These are phyloP conservation scores for Aspergillus carbonarius DNA, from an alignment of 2,329 filamentous ascomycete species.

Conservation along the genomic window DNA sequence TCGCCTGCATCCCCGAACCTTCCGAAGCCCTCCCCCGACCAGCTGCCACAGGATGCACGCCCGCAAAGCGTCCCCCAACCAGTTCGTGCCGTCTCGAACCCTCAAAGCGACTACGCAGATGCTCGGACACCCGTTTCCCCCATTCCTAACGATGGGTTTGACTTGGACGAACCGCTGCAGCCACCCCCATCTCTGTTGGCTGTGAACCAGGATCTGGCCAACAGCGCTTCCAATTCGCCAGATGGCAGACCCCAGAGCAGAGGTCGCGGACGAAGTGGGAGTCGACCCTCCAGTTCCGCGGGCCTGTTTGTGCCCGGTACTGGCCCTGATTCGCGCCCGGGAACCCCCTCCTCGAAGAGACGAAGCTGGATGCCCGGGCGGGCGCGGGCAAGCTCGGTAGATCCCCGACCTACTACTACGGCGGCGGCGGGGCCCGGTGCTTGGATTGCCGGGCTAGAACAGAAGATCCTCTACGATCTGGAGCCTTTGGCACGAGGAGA, in stretches of 20 bases:
- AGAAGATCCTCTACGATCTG: slow-evolving; percentile 58
- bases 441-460: slow-evolving; percentile 60
- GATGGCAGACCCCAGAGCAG: slow-evolving; percentile 38
- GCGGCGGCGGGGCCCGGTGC: slow-evolving; percentile 44
- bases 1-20: slow-evolving; percentile 28
- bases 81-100: slow-evolving; percentile 36
- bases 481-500: slow-evolving; percentile 51
- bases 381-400: slow-evolving; percentile 34
- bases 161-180: slow-evolving; percentile 33
- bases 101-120: slow-evolving; percentile 29
- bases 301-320: slow-evolving; percentile 36
- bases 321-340: slow-evolving; percentile 34
- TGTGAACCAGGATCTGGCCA: slow-evolving; percentile 39
- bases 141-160: slow-evolving; percentile 27
- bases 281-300: slow-evolving; percentile 33
- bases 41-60: slow-evolving; percentile 23
- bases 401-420: slow-evolving; percentile 22
- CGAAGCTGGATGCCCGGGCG: slow-evolving; percentile 48
- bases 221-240: slow-evolving; percentile 32
- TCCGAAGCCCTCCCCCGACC: slow-evolving; percentile 24
- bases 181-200: slow-evolving; percentile 43
- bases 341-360: slow-evolving; percentile 40
- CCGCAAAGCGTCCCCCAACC: slow-evolving; percentile 33
- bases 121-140: slow-evolving; percentile 24
- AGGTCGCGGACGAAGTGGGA: slow-evolving; percentile 35